phyloP scores from a whole-genome alignment of 495 filamentous ascomycete genomes.

The Xanthoparmelia taractica region DNA sequence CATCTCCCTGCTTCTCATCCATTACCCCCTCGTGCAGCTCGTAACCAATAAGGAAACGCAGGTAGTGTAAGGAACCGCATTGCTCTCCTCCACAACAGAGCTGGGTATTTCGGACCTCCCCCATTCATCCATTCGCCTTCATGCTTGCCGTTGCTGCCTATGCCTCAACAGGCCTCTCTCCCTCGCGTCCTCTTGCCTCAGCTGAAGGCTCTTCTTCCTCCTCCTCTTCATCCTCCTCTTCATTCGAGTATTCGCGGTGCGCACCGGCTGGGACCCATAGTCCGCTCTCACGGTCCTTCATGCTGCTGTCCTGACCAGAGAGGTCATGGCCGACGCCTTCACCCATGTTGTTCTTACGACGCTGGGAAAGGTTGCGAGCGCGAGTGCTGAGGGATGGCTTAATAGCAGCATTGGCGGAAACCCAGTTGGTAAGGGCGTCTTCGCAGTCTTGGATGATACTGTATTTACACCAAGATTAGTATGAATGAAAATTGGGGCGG shows the following conservation, averaged over 20 bases:
- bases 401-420: slow-evolving; percentile 78
- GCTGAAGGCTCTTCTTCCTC: slow-evolving; percentile 45
- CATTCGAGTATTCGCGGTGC: slow-evolving; percentile 57
- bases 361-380: slow-evolving; percentile 76
- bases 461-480: neutral
- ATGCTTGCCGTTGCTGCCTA: slow-evolving; percentile 13
- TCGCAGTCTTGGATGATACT: slow-evolving; percentile 99
- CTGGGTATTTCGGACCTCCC: slow-evolving; percentile 21
- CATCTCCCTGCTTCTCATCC: slow-evolving; percentile 6
- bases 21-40: slow-evolving; percentile 4
- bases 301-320: slow-evolving; percentile 72
- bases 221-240: slow-evolving; percentile 55
- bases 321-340: slow-evolving; percentile 69
- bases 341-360: slow-evolving; percentile 56
- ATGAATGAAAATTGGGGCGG: neutral
- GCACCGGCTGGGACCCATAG: slow-evolving; percentile 77
- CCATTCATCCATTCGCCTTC: neutral
- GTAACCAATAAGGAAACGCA: slow-evolving; percentile 9
- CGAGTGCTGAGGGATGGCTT: slow-evolving; percentile 76
- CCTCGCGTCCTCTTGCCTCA: slow-evolving; percentile 53
- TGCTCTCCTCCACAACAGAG: slow-evolving; percentile 18
- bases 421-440: slow-evolving; percentile 95
- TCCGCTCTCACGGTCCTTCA: slow-evolving; percentile 72
- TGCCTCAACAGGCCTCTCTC: slow-evolving; percentile 39
- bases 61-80: slow-evolving; percentile 8